Base-by-base conservation (phyloP, 83 land plant genomes). In the Diphasiastrum complanatum region DNA sequence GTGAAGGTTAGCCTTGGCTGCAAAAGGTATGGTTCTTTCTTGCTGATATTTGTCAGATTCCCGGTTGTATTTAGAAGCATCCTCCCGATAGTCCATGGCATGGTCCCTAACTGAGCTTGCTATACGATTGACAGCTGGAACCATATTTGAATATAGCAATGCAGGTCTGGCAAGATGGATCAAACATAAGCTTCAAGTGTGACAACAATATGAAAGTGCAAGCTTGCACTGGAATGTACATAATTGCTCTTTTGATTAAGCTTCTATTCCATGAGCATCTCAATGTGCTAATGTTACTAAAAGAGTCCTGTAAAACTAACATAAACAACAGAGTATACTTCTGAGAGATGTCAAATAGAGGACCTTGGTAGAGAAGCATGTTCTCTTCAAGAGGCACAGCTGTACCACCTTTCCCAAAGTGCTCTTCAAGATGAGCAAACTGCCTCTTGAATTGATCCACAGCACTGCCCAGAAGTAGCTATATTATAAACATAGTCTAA, bases 311-410 rank as follows among this genome's bases (percentile, higher is more conserved):
- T 8, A 40, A 40, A 40, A 8, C 8, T 8, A 8, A n/a, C n/a
- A n/a, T n/a, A n/a, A n/a, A n/a, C n/a, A n/a, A n/a, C n/a, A n/a
- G n/a, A n/a, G n/a, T n/a, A n/a, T n/a, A n/a, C n/a, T n/a, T n/a
- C n/a, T n/a, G n/a, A n/a, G n/a, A 40, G 43, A 40, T 8, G 16
- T 12, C 24, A 6, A 52, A 22, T 29, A n/a, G n/a, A n/a, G n/a
- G n/a, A 64, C 67, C 67, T 64, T 30, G 67, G 67, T 35, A 64
- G 31, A 50, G 67, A 64, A 10, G 61, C 64, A 30, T 64, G 67
- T 33, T 64, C 63, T 31, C 62, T 48, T 64, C 67, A 14, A 49
- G 60, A 4, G 63, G 67, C 25, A 51, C 24, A 3, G 1, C 51
- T 47, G 27, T 24, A 37, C 61, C 52, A 49, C 37, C 58, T n/a